Evolutionary conservation across 495 filamentous ascomycete species (phyloP), one percentile per base, ranked within the genome.

Genomic region (Tuber borchii): DNA sequence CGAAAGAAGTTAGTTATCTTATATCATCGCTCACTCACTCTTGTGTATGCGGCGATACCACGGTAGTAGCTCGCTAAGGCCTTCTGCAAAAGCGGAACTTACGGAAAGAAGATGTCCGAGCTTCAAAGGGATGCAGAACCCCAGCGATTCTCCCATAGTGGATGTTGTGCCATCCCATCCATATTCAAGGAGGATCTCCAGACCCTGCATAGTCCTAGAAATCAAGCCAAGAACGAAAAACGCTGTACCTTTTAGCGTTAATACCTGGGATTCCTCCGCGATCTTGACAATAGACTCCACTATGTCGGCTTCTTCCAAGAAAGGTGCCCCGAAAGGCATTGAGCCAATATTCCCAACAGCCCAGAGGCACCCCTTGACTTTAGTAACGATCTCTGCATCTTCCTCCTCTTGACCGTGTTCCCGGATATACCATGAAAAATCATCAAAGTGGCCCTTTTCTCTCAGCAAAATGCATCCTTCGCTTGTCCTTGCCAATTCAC

Each of bases 291-390:
- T 93, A 74, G 90, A 88, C 81, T 90, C 88, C 40, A 97, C 92
- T 43, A 97, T 93, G 75, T 97, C 92, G 68, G 90, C 90, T 73
- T 91, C 91, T 83, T 95, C 93, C 5, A 99, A 87, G 84, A 99
- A 99, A 0, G 93, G 92, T 0, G 94, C 95, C 2, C 96, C 95
- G 44, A 97, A 89, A 79, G 97, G 94, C 96, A 99, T 99, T 4
- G 93, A 97, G 1, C 95, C 95, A 70, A 99, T 93, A 81, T 99
- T 99, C 40, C 96, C 95, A 14, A 99, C 93, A 0, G 95, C 95
- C 95, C 95, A 99, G 31, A 99, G 87, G 82, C 93, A 97, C 42
- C 96, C 95, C 82, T 98, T 99, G 73, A 97, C 93, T 83, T 97
- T 98, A 75, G 95, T 88, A 39, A 98, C 90, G 71, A 90, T 89